Evolutionary conservation across 495 filamentous ascomycete species (phyloP).

Genomic region (Podospora tetraspora): DNA sequence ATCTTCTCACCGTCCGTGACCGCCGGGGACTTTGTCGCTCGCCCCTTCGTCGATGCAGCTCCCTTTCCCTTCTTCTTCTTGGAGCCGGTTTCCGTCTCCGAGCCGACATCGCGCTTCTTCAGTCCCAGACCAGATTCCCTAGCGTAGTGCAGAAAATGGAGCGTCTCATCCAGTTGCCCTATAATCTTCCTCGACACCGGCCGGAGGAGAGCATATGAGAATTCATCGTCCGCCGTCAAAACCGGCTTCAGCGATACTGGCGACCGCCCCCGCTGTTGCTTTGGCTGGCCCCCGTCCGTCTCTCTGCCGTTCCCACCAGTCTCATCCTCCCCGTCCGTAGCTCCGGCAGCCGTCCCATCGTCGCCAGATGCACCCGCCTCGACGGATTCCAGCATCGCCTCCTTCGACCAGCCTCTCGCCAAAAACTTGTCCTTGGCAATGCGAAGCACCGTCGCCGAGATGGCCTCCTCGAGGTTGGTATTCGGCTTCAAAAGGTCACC

Average conservation of each 20-base stretch:
- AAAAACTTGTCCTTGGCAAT: slow-evolving; percentile 59
- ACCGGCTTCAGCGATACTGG: slow-evolving; percentile 20
- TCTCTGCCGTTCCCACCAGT: not conserved
- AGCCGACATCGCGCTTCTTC: slow-evolving; percentile 30
- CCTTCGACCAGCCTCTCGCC: slow-evolving; percentile 9
- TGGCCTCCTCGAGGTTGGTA: slow-evolving; percentile 56
- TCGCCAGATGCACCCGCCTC: not conserved
- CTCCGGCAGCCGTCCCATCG: not conserved
- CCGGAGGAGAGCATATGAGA: slow-evolving; percentile 53
- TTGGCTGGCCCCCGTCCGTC: not conserved
- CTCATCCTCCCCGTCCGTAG: slow-evolving; percentile 2
- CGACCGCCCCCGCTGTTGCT: slow-evolving; percentile 10
- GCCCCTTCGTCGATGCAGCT: not conserved
- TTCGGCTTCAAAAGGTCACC: slow-evolving; percentile 38
- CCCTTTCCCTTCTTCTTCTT: not conserved
- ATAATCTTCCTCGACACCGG: slow-evolving; percentile 63
- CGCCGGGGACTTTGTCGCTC: not conserved
- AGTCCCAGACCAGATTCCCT: slow-evolving; percentile 39
- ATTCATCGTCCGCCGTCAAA: slow-evolving; percentile 50
- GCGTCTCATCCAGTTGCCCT: slow-evolving; percentile 56
- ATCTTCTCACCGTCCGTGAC: not conserved
- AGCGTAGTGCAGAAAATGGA: slow-evolving; percentile 61
- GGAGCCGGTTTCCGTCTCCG: slow-evolving; percentile 23
- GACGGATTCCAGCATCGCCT: slow-evolving; percentile 9
- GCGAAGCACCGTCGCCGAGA: slow-evolving; percentile 57